Base-by-base conservation (phyloP, 2,329 filamentous ascomycete species). In the Endocalyx cinctus region DNA sequence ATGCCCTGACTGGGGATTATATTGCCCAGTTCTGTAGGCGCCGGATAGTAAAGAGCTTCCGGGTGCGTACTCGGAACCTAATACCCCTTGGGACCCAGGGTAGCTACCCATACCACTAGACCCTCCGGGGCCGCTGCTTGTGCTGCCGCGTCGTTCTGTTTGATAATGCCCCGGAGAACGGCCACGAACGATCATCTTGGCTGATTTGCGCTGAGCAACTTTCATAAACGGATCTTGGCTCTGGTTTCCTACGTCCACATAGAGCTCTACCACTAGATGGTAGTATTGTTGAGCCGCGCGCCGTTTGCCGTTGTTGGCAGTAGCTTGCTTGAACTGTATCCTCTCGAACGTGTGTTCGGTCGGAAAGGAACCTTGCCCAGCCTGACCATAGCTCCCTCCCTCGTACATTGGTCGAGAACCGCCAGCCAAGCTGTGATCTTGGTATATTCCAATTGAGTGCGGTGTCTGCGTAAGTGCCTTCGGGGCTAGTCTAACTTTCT, bases 321-420 rank as follows among this genome's bases (percentile, higher is more conserved):
- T 95, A 2, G 89, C 88, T 45, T 87, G 86, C 58, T 94, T 94
- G 72, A 95, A 96, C 50, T 95, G 88, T 32, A 95, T 92, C 10
- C 89, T 80, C 55, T 95, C 88, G 54, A 94, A 96, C 0, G 72
- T 77, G 42, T 78, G 70, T 45, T 79, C 74, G 6, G 64, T 72
- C 5, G 70, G 65, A 12, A 63, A 61, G 0, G 60, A 53, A 29
- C 55, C 50, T 38, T 61, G 57, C 29, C 36, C 46, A 36, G 29
- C 52, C 44, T 45, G 65, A 60, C 20, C 58, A 52, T 48, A 68
- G n/a, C n/a, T n/a, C 64, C 33, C 54, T 10, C 45, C 37, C 28
- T 69, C 60, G 43, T 72, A 76, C 17, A 62, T 44, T 16, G 52
- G 48, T 31, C 60, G 54, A 13, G 58, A 56, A 10, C 52, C 48